Conservation (phyloP, 805 yeast species). For the Brettanomyces nanus region DNA sequence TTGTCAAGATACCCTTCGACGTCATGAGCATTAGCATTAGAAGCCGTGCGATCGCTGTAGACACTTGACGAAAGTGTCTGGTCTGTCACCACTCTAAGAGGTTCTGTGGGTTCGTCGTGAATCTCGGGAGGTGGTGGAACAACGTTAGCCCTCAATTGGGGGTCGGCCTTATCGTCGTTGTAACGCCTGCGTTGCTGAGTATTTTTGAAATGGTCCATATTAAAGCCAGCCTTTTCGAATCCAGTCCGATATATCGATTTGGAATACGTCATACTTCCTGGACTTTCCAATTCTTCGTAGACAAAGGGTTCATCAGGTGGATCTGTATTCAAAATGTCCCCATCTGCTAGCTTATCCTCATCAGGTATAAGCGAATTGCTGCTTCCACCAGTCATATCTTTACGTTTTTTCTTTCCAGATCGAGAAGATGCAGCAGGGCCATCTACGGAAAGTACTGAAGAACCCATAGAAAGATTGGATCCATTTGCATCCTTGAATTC, state of each 20-base stretch:
- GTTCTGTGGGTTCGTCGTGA: constrained; percentile 1
- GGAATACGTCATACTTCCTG: constrained; percentile 26
- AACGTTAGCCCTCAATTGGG: neutral
- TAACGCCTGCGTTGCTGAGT: neutral
- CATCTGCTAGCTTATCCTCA: constrained; percentile 15
- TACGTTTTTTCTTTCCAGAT: neutral
- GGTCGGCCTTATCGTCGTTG: neutral
- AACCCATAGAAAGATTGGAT: constrained; percentile 11
- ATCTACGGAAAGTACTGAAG: constrained; percentile 5
- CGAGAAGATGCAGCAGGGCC: neutral
- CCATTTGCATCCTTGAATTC: constrained; percentile 11
- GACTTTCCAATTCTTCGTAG: constrained; percentile 26
- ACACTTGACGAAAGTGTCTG: neutral
- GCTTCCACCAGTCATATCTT: neutral
- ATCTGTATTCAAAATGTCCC: constrained; percentile 6
- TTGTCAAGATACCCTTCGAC: neutral
- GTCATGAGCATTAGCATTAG: too few species aligned
- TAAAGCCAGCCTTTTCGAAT: constrained; percentile 28
- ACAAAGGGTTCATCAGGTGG: constrained; percentile 23
- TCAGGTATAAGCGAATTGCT: constrained; percentile 13
- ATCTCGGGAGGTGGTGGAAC: neutral
- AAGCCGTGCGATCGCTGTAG: neutral
- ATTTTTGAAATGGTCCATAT: constrained; percentile 18
- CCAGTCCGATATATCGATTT: constrained; percentile 28
- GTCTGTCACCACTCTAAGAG: neutral